phyloP scores from a whole-genome alignment of 345 rosid species.

The Cardamine occulta region DNA sequence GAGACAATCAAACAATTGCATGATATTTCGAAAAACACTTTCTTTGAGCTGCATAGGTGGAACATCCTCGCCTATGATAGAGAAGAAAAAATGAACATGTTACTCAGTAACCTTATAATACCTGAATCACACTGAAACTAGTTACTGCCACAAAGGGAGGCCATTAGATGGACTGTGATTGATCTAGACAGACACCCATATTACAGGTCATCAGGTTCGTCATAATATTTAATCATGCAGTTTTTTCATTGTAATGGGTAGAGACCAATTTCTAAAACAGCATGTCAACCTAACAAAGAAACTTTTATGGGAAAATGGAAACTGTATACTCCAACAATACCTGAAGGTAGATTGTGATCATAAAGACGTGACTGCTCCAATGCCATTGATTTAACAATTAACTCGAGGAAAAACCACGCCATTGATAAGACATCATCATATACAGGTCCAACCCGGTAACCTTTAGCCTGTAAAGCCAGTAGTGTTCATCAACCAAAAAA shows the following conservation, averaged over 20 bases:
- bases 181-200: slow-evolving; percentile 15
- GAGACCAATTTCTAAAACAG: slow-evolving; percentile 8
- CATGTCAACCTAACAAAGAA: slow-evolving; percentile 12
- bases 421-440: slow-evolving; percentile 98
- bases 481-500: slow-evolving; percentile 26
- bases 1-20: slow-evolving; percentile 95
- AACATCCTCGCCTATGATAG: slow-evolving; percentile 80
- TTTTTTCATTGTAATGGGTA: slow-evolving; percentile 17
- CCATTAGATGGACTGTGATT: slow-evolving; percentile 13
- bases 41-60: slow-evolving; percentile 98
- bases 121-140: slow-evolving; percentile 23
- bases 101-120: slow-evolving; percentile 20
- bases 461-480: slow-evolving; percentile 79
- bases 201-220: slow-evolving; percentile 16
- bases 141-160: slow-evolving; percentile 17
- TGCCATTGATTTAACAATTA: slow-evolving; percentile 97
- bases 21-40: slow-evolving; percentile 87
- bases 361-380: slow-evolving; percentile 92
- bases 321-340: slow-evolving; percentile 47
- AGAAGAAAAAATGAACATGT: slow-evolving; percentile 17
- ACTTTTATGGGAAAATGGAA: neutral
- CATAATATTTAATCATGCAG: slow-evolving; percentile 9
- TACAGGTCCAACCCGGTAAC: slow-evolving; percentile 99
- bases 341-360: slow-evolving; percentile 87
- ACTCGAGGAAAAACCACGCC: slow-evolving; percentile 99